Conservation (phyloP, 2,329 filamentous ascomycete genomes). For the Cladosporium sp. region DNA sequence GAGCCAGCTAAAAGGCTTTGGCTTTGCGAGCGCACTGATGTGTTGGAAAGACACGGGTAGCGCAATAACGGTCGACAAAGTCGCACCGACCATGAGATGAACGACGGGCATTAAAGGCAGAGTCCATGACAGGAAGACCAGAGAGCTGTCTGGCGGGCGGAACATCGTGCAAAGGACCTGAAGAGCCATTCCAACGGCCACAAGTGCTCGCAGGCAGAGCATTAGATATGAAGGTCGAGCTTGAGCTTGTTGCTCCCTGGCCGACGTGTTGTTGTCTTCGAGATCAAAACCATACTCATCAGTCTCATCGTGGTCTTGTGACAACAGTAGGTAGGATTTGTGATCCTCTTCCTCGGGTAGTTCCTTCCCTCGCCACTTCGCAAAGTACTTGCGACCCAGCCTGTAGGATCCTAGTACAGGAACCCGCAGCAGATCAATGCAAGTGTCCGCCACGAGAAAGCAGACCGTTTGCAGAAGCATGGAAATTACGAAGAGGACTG, state of each 20-base stretch:
- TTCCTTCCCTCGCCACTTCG: conserved; percentile 11
- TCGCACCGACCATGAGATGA: conserved; percentile 10
- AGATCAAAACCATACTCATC: conserved; percentile 10
- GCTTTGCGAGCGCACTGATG: conserved; percentile 2
- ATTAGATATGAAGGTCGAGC: conserved; percentile 1
- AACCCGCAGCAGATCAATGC: conserved; percentile 3
- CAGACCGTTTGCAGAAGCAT: conserved; percentile 6
- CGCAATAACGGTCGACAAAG: conserved; percentile 7
- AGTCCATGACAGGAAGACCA: conserved; percentile 10
- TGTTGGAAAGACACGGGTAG: conserved; percentile 9
- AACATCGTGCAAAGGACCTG: conserved; percentile 12
- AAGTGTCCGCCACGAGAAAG: conserved; percentile 8
- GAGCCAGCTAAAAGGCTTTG: conserved; percentile 5
- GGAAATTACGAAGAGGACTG: conserved; percentile 6
- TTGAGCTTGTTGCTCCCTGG: not conserved
- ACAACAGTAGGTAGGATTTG: conserved; percentile 9
- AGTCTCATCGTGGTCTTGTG: conserved; percentile 7
- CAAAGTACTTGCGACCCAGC: not conserved
- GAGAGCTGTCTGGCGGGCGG: conserved; percentile 10
- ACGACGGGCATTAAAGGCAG: conserved; percentile 10
- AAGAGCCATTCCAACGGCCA: conserved; percentile 4
- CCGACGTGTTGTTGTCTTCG: conserved; percentile 1
- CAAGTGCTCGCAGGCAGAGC: conserved; percentile 3
- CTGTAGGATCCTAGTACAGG: not conserved
- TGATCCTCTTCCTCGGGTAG: not conserved